A percentile compares a stretch with the other conserved stretches of the same genome.
Evolutionary conservation across 106 monocot species (phyloP).

Genomic region (Dendrobium officinale): DNA sequence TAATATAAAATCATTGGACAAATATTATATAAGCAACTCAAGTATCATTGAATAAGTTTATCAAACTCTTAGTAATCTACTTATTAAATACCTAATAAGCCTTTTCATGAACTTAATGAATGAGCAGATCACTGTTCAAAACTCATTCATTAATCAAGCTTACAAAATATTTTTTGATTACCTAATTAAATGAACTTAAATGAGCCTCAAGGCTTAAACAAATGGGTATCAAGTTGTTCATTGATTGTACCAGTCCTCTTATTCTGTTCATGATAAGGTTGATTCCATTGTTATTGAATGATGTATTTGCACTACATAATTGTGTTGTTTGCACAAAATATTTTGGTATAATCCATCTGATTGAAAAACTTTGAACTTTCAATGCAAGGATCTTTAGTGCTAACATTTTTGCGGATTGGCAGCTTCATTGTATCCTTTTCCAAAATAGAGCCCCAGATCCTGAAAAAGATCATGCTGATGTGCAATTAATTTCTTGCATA

Average conservation of each 20-base stretch:
- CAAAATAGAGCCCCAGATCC: constrained; percentile 82
- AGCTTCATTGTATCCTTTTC: constrained; percentile 95
- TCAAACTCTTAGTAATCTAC: background rate
- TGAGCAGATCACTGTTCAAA: background rate
- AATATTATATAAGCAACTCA: background rate
- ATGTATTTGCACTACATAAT: background rate
- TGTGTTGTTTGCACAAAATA: background rate
- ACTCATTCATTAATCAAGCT: background rate
- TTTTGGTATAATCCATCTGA: background rate
- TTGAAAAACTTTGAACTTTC: background rate
- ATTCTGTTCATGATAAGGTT: background rate
- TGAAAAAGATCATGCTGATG: constrained; percentile 67
- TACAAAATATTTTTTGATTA: background rate
- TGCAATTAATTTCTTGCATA: constrained; percentile 87
- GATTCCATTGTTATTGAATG: background rate
- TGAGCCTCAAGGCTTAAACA: background rate
- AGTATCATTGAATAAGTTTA: background rate
- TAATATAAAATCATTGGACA: background rate
- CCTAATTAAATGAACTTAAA: background rate
- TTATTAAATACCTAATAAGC: background rate
- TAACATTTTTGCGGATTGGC: constrained; percentile 23
- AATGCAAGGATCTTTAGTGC: background rate
- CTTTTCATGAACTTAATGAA: background rate
- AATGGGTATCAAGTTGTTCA: background rate
- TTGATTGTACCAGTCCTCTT: background rate